These are phyloP conservation scores for Nannochloropsis gaditana DNA, from an alignment of 108 stramenopile genomes.

Conservation along the genomic window DNA sequence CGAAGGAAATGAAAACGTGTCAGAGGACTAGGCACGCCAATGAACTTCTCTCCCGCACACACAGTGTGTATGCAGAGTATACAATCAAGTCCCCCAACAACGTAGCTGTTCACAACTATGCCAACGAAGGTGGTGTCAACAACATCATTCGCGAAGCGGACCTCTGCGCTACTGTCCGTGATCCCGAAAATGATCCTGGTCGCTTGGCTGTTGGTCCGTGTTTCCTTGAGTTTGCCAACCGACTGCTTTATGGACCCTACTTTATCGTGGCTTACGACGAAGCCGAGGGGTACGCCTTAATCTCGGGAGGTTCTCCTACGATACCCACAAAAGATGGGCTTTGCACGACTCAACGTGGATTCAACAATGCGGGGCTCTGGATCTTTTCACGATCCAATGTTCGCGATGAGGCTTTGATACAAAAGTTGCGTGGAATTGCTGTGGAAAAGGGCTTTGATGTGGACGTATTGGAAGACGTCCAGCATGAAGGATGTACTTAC, in stretches of 20 bases:
- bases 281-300: background rate
- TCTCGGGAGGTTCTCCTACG: background rate
- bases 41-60: background rate
- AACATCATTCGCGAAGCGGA: background rate
- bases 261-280: background rate
- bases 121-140: background rate
- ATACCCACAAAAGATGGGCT: background rate
- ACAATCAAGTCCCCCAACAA: background rate
- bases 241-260: background rate
- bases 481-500: slow-evolving; percentile 16
- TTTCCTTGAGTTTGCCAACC: background rate
- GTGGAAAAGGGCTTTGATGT: background rate
- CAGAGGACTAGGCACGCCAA: no score
- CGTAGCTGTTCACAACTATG: slow-evolving; percentile 11
- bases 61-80: background rate
- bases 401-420: background rate
- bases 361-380: background rate
- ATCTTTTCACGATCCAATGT: background rate
- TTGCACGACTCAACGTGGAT: slow-evolving; percentile 8
- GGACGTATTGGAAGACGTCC: slow-evolving; percentile 4
- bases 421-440: background rate
- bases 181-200: slow-evolving; percentile 8
- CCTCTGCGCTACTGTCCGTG: background rate
- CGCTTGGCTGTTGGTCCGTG: background rate
- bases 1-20: no score